Evolutionary conservation across 805 yeast genomes (phyloP), one percentile per base, ranked within the genome.

Genomic region (Teunomyces lycoperdinae): DNA sequence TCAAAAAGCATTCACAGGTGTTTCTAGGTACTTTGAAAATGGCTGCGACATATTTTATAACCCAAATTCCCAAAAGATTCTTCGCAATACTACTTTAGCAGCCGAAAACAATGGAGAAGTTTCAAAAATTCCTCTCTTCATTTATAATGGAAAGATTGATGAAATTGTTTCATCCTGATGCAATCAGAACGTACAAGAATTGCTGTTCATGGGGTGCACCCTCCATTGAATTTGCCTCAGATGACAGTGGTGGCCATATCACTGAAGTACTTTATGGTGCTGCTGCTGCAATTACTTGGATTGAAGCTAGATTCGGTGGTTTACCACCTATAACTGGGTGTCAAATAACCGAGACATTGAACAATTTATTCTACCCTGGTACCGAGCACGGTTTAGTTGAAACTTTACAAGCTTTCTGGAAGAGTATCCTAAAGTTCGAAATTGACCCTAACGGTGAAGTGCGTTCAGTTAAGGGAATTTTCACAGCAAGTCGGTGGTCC

Each of bases 341-440:
- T 43, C 31, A 41, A 24, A 53, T 42, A 33, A 45, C 40, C 78
- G 84, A 66, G 69, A 51, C 84, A 74, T 51, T 63, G 63, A 9
- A 68, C 58, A 61, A 67, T 68, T 41, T 86, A 74, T 48, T 81
- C 68, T 58, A 60, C 68, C 55, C 63, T 72, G 47, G 68, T 73
- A 44, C 79, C 11, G 20, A 9, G 9, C 4, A 14, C 5, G 30
- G 30, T 5, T 14, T 36, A 1, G 10, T 13, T 7, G 10, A 27
- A 3, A 7, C 26, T 5, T 26, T 44, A 3, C 10, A 20, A 7
- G 13, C 41, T 3, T 36, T 36, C 29, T 36, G 26, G 28, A 17
- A 36, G 41, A 36, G 41, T 36, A 29, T 36, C n/a, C 24, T 36
- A 5, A 14, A 20, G 11, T 11, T 17, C 8, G 29, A 28, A 11